Evolutionary conservation across 139 green algal species (phyloP).

Genomic region (Chlorella vulgaris): DNA sequence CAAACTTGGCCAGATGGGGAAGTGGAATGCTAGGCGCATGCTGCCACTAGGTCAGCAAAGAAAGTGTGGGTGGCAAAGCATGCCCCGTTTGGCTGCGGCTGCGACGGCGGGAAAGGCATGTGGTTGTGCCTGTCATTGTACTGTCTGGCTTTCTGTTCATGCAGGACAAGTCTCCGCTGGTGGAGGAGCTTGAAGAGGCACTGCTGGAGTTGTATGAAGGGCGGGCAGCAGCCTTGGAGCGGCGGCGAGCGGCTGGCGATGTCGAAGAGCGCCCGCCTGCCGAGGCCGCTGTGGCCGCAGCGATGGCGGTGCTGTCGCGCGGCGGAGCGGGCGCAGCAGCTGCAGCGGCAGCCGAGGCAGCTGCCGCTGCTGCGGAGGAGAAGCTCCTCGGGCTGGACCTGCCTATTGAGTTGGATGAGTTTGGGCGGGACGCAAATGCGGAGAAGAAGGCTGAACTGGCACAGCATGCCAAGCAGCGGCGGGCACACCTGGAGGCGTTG

Average conservation of each 20-base stretch:
- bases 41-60: no score
- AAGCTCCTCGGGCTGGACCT: constrained; percentile 26
- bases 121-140: not conserved
- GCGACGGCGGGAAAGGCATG: no score
- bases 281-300: constrained; percentile 69
- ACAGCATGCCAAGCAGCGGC: constrained; percentile 13
- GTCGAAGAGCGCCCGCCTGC: constrained; percentile 61
- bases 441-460: constrained; percentile 37
- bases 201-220: constrained; percentile 55
- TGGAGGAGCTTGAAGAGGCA: constrained; percentile 89
- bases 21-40: no score
- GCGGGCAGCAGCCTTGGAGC: constrained; percentile 33
- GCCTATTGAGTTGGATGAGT: constrained; percentile 83
- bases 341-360: constrained; percentile 49
- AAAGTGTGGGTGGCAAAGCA: no score
- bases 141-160: no score
- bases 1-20: no score
- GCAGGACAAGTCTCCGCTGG: constrained; percentile 79
- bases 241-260: constrained; percentile 29
- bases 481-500: constrained; percentile 10
- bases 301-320: constrained; percentile 58
- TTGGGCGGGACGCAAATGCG: constrained; percentile 82
- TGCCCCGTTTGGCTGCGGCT: no score
- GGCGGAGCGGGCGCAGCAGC: constrained; percentile 47
- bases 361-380: constrained; percentile 47